phyloP scores from a whole-genome alignment of 1,284 basidiomycete species.

The Lentinula novae-zelandiae region DNA sequence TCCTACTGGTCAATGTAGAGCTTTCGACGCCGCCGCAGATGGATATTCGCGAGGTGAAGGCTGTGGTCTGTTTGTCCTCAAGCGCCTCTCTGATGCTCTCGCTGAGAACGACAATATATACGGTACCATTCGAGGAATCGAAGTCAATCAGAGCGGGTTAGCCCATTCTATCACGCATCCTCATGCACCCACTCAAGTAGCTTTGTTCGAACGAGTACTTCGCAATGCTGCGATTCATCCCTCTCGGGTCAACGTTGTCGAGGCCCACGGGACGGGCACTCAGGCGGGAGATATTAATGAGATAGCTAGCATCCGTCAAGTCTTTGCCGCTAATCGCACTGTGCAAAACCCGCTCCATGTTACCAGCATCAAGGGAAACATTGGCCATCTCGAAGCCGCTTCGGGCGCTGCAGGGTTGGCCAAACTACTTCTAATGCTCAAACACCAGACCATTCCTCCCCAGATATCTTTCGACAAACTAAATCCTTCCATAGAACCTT shows the following conservation, averaged over 20 bases:
- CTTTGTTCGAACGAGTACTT: constrained; percentile 50
- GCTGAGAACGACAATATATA: constrained; percentile 62
- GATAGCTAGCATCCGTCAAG: constrained; percentile 55
- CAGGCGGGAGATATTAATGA: constrained; percentile 68
- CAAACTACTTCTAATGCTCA: constrained; percentile 68
- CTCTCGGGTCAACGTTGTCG: constrained; percentile 52
- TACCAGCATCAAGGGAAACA: constrained; percentile 67
- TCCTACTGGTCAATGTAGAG: constrained; percentile 62
- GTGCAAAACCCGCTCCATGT: constrained; percentile 53
- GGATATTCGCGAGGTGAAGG: constrained; percentile 75
- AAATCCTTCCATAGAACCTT: constrained; percentile 51
- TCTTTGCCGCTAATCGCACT: constrained; percentile 41
- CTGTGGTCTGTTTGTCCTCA: constrained; percentile 67
- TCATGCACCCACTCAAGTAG: constrained; percentile 54
- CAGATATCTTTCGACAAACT: constrained; percentile 55
- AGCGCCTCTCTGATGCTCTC: constrained; percentile 62
- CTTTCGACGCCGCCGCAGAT: constrained; percentile 68
- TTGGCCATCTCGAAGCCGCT: constrained; percentile 73
- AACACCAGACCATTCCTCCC: constrained; percentile 48
- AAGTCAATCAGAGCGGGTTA: constrained; percentile 65
- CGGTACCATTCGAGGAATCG: constrained; percentile 63
- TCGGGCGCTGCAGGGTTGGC: constrained; percentile 68
- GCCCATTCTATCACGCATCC: constrained; percentile 70
- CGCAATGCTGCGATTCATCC: constrained; percentile 41
- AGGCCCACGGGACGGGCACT: constrained; percentile 73